phyloP scores from a whole-genome alignment of 129 eudicot species.

The Gnaphalium uliginosum region DNA sequence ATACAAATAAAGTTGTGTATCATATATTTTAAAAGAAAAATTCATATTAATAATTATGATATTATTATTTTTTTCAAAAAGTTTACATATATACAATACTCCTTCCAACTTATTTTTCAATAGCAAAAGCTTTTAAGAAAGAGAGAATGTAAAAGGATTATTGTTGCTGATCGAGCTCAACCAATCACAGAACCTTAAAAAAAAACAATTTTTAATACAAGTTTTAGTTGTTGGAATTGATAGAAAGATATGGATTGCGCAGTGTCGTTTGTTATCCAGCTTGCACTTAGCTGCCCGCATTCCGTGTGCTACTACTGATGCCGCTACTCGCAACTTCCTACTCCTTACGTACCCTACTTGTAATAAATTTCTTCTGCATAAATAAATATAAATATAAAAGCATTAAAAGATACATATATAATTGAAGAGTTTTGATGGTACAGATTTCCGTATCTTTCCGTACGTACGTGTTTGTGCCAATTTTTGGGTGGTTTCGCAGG shows the following conservation, averaged over 20 bases:
- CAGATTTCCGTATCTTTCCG: conserved; percentile 26
- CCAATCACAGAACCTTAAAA: conserved; percentile 26
- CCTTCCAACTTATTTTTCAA: no score
- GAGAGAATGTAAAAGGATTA: no score
- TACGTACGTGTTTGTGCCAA: neutral
- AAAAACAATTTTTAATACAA: neutral
- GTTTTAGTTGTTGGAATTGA: neutral
- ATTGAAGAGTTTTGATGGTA: conserved; percentile 26
- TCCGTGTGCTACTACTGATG: conserved; percentile 27
- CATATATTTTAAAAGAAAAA: no score
- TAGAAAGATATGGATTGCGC: neutral
- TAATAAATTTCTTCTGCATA: neutral
- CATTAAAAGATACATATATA: neutral
- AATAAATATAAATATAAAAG: no score
- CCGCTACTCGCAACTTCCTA: conserved; percentile 32
- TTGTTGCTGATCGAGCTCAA: neutral
- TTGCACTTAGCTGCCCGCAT: conserved; percentile 34
- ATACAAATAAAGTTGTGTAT: no score
- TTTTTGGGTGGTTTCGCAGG: conserved; percentile 17
- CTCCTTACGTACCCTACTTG: conserved; percentile 17
- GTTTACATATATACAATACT: no score
- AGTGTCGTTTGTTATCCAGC: conserved; percentile 15
- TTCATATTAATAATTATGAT: no score
- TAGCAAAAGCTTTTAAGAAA: no score
- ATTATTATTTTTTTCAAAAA: no score